Base-by-base conservation (phyloP, 2,329 filamentous ascomycete species). In the Blumeriella jaapii region DNA sequence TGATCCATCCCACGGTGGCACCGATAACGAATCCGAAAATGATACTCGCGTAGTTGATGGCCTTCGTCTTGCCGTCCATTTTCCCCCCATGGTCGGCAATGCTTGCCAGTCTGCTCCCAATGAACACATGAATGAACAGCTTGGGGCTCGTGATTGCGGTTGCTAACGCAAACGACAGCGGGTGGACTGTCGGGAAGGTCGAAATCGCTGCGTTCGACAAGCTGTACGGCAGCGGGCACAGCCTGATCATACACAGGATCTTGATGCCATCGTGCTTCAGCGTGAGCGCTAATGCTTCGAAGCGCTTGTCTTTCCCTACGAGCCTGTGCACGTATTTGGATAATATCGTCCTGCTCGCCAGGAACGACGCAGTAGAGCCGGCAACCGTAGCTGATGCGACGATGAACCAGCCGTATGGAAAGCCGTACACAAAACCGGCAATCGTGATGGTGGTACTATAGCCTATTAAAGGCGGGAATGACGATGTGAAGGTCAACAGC, bases 141-240 rank as follows among this genome's bases (percentile, higher is more conserved):
- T 96, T 98, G 5, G 91, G 91, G 10, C 69, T 74, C 33, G 86
- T 78, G 11, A 89, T 63, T 2, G 83, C 78, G 0, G 89, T 96
- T 5, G 91, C 89, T 29, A 86, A 57, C 19, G 78, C 78, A 61
- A 93, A 96, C 29, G 72, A 72, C 41, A 69, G 57, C 25, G 82
- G 82, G 15, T 78, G 71, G 20, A 98, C 83, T 19, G 82, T 93
- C 2, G 87, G 87, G 42, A 98, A 87, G 1, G 91, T 96, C 18
- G 85, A 85, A 36, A 98, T 74, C 41, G 93, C 93, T 32, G 86
- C 91, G 55, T 98, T 98, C 55, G 82, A 87, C 48, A 96, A 65
- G 34, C 82, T 91, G 58, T 93, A 98, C 10, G 91, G 91, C 41
- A 98, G 58, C 2, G 91, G 91, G 53, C 89, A 96, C 45, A 96